Evolutionary conservation across 2,329 filamentous ascomycete genomes (phyloP), one percentile per base, ranked within the genome.

Genomic region (Calcarisporium arbuscula): DNA sequence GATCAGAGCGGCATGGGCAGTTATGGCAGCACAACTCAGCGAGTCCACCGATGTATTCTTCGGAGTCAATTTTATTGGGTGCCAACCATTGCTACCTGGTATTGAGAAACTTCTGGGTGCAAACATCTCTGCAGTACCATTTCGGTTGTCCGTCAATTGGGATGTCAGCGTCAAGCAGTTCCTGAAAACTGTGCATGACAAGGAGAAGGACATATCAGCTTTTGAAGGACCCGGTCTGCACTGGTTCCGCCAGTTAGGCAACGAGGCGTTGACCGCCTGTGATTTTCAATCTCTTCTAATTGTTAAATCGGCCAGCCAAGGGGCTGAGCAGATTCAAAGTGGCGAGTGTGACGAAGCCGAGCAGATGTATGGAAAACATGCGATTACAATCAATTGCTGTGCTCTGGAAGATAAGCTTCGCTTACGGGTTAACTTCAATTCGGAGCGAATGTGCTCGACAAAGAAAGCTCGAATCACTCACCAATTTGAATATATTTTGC

Each of bases 151-250:
- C 5, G n/a, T 47, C 8, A 18, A 41, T 16, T 21, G 20, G 19
- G 16, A 26, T 14, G 32, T 40, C 18, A 28, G 34, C 10, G 23
- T 35, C 10, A 17, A 17, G 15, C 15, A 14, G 10, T 47, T 39
- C 14, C 40, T 47, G 12, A 26, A 27, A 5, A 25, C 28, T 9
- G 30, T 53, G 11, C 51, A 56, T 41, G 35, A 40, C 12, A 36
- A 39, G 34, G 30, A 39, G 9, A 33, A 36, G 16, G 46, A 53
- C 30, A 47, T 42, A 41, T n/a, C n/a, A n/a, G n/a, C n/a, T n/a
- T n/a, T n/a, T n/a, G n/a, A n/a, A n/a, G n/a, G n/a, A n/a, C n/a
- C n/a, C n/a, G n/a, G n/a, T n/a, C n/a, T n/a, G n/a, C n/a, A n/a
- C n/a, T n/a, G n/a, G n/a, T n/a, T n/a, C n/a, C n/a, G n/a, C n/a